phyloP scores from a whole-genome alignment of 495 filamentous ascomycete species.

The Aspergillus coremiiformis region DNA sequence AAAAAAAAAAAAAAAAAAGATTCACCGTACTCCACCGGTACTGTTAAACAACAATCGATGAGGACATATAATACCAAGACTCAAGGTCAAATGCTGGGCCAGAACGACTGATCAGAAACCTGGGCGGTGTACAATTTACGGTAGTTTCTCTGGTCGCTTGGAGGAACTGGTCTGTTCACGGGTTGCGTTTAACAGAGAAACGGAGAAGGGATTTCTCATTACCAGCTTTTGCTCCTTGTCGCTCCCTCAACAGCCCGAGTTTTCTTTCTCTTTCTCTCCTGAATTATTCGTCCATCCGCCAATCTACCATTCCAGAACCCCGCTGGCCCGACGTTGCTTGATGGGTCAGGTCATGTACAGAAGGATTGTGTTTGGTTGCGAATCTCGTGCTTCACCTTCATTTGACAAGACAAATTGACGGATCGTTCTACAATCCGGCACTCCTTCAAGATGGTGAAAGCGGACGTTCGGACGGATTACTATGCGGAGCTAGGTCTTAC shows the following conservation, averaged over 20 bases:
- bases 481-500: conserved; percentile 74
- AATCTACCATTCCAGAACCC: background rate
- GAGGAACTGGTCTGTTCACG: background rate
- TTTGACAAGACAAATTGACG: conserved; percentile 7
- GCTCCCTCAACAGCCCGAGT: background rate
- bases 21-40: background rate
- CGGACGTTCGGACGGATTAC: conserved; percentile 69
- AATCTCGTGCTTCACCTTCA: conserved; percentile 18
- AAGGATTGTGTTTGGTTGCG: conserved; percentile 6
- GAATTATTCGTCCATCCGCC: background rate
- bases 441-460: conserved; percentile 59
- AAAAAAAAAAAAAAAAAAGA: background rate
- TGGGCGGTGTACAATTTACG: background rate
- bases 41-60: background rate
- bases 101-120: background rate
- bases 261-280: background rate
- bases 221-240: background rate
- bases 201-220: background rate
- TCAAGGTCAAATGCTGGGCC: background rate
- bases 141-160: background rate
- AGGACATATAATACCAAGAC: background rate
- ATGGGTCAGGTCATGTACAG: conserved; percentile 19
- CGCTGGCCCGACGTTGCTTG: background rate
- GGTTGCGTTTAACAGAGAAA: background rate
- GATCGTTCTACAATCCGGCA: background rate